phyloP scores from a whole-genome alignment of 1,284 basidiomycete species.

The Leccinum pallidistipes region DNA sequence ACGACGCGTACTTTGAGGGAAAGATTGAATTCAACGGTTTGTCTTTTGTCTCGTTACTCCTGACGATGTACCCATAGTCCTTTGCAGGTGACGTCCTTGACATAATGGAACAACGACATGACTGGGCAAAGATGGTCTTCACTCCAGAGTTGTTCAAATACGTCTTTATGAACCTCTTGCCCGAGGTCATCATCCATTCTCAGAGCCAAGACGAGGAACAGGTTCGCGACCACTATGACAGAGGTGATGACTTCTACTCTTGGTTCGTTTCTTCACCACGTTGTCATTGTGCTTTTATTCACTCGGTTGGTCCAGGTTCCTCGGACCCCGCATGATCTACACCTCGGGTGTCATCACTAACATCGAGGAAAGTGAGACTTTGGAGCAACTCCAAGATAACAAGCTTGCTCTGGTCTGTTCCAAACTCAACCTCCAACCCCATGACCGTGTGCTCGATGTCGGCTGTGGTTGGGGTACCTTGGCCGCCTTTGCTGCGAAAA shows the following conservation, averaged over 20 bases:
- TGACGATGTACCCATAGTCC: constrained; percentile 11
- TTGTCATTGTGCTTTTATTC: constrained; percentile 1
- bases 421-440: constrained; percentile 87
- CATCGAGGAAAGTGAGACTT: constrained; percentile 75
- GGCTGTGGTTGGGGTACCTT: constrained; percentile 99
- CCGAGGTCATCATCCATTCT: constrained; percentile 92
- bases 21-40: constrained; percentile 93
- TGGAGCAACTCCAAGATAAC: constrained; percentile 98
- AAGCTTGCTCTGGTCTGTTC: constrained; percentile 94
- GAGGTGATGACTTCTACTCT: constrained; percentile 92
- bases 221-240: constrained; percentile 96
- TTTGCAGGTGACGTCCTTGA: constrained; percentile 85
- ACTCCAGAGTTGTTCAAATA: constrained; percentile 93
- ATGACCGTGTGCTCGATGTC: constrained; percentile 86
- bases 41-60: constrained; percentile 4
- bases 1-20: constrained; percentile 97
- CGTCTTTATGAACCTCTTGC: constrained; percentile 86
- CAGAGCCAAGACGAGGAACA: constrained; percentile 92
- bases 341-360: constrained; percentile 90
- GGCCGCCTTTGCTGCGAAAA: constrained; percentile 93
- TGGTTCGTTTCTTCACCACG: constrained; percentile 51
- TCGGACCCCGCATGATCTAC: constrained; percentile 97
- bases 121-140: constrained; percentile 91
- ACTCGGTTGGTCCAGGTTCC: constrained; percentile 58
- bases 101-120: constrained; percentile 91